Evolutionary conservation across 192 early-diverging fungal species (phyloP), one percentile per base, ranked within the genome.

Genomic region (Phycomyces blakesleeanus): DNA sequence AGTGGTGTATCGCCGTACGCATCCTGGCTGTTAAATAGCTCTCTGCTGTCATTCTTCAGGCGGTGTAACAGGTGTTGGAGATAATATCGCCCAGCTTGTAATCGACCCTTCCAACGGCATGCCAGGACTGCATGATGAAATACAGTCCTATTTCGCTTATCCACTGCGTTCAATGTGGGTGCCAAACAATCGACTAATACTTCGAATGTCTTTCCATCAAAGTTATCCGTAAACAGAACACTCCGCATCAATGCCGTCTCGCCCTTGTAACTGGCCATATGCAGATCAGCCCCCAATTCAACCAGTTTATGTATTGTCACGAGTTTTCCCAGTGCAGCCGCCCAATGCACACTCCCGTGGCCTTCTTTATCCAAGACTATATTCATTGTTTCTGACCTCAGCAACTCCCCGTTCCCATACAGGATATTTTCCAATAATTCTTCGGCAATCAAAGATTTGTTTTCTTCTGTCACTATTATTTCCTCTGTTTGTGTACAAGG

Each of bases 341-440:
- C 91, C 96, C 96, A 99, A 61, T 99, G 97, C 12, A 98, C 72
- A 2, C 91, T 83, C 0, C 93, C 92, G 69, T 99, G 95, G 7
- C 93, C 96, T 55, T 94, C 92, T 49, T 99, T 95, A 59, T 99
- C 97, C 47, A 99, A 91, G 16, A 89, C 81, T 3, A 92, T 61
- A 69, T 94, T 85, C 42, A 96, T 76, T 7, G 59, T 61, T 5
- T 56, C 29, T 56, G 29, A 18, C 12, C 10, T 34, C 27, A 37
- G 26, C 11, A 9, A n/a, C 16, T 56, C 25, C 5, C 21, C 34
- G 11, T 56, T 26, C 6, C 21, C 47, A 21, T 16, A 16, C 21
- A 50, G 15, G 6, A 20, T 14, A 21, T 56, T 37, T 6, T 56
- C 55, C 6, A 29, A n/a, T 18, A 34, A 6, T 0, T 29, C 24